phyloP scores from a whole-genome alignment of 2,329 filamentous ascomycete genomes.

The Ophiocordyceps australis region DNA sequence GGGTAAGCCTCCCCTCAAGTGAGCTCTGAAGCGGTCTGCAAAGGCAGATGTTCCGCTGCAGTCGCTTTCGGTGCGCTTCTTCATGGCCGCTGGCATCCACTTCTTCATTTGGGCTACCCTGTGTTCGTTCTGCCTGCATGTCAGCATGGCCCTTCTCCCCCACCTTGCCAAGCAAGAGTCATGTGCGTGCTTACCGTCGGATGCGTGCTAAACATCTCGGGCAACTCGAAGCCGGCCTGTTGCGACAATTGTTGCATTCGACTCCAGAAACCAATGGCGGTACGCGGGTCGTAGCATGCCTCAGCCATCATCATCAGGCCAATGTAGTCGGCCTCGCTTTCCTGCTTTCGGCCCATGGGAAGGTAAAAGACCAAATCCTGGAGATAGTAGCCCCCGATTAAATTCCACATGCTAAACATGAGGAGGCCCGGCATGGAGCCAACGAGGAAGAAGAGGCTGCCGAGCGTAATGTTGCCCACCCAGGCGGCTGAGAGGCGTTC shows the following conservation, averaged over 20 bases:
- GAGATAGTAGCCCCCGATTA: slow-evolving; percentile 24
- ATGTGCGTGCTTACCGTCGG: slow-evolving; percentile 52
- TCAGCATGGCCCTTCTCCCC: neutral
- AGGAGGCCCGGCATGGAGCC: slow-evolving; percentile 21
- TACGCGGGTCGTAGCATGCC: slow-evolving; percentile 55
- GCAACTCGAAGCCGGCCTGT: slow-evolving; percentile 26
- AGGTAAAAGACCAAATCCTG: slow-evolving; percentile 46
- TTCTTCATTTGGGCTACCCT: slow-evolving; percentile 46
- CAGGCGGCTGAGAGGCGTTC: slow-evolving; percentile 41
- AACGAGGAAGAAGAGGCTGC: slow-evolving; percentile 28
- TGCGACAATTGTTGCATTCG: slow-evolving; percentile 38
- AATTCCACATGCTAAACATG: slow-evolving; percentile 19
- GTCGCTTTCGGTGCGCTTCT: slow-evolving; percentile 33
- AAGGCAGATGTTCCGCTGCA: slow-evolving; percentile 32
- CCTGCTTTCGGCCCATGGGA: slow-evolving; percentile 54
- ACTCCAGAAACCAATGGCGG: slow-evolving; percentile 48
- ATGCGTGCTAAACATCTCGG: slow-evolving; percentile 62
- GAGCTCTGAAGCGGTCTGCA: slow-evolving; percentile 34
- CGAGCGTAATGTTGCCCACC: slow-evolving; percentile 31
- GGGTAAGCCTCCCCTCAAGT: too few species aligned
- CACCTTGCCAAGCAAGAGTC: slow-evolving; percentile 3
- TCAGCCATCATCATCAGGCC: slow-evolving; percentile 71
- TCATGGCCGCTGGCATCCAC: slow-evolving; percentile 40
- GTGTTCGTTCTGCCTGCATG: slow-evolving; percentile 30
- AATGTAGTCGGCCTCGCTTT: slow-evolving; percentile 65